Evolutionary conservation across 306 rosid genomes (phyloP), one percentile per base, ranked within the genome.

Genomic region (Vigna hirtella): DNA sequence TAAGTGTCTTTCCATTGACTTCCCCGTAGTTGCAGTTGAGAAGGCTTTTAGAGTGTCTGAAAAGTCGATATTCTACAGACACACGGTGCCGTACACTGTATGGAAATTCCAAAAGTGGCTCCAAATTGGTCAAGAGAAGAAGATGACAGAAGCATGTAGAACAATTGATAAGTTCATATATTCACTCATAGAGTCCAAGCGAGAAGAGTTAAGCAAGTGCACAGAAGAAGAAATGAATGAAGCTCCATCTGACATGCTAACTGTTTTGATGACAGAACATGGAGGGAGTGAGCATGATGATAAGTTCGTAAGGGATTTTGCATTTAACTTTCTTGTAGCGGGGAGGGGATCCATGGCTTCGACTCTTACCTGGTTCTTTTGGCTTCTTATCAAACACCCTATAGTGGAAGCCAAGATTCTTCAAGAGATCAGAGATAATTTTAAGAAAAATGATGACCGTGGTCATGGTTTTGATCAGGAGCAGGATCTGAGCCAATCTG

Each of bases 71-170:
- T 64, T 88, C 48, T 73, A 58, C 18, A 63, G 87, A 26, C 90
- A 86, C 30, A 7, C 50, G 0, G n/a, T 81, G 22, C 89, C 88
- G 0, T 40, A 11, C 1, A 9, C 0, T 16, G 9, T 83, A 4
- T 88, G 94, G 94, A 87, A 85, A 47, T 17, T 88, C 0, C 83
- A 85, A 13, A 79, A 56, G 22, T 78, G 85, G 79, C 73, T 90
- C 15, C 86, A 75, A 12, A 24, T 90, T 9, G 92, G 95, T 2
- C 49, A 71, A 9, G 88, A 87, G 59, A 74, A 65, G 72, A 85
- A 79, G 66, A 11, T 78, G 62, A 74, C 13, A 0, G 14, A 77
- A 56, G 87, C 89, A 17, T 16, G 59, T 28, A 36, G 71, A 36
- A 38, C 49, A 18, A 70, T 88, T 4, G 86, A 88, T 3, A 26